These are phyloP conservation scores for Pseudocercospora musae DNA, from an alignment of 2,329 filamentous ascomycete species.

Conservation along the genomic window DNA sequence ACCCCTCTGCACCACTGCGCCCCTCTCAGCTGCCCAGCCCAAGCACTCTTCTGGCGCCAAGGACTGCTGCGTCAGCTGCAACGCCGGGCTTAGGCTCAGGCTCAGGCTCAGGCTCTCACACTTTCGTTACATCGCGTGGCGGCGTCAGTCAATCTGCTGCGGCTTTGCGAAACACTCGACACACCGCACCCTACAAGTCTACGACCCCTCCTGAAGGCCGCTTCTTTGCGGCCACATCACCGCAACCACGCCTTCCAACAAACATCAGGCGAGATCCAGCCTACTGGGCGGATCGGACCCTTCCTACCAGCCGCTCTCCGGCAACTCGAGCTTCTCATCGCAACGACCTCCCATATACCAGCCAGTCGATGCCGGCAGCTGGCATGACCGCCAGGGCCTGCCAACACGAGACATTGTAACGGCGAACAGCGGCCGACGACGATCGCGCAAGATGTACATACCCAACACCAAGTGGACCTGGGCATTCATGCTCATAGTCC, in stretches of 20 bases:
- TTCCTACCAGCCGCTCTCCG: slow-evolving; percentile 48
- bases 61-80: neutral
- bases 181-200: neutral
- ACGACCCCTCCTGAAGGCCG: slow-evolving; percentile 16
- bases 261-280: slow-evolving; percentile 56
- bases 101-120: slow-evolving; percentile 2
- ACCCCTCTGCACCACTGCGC: neutral
- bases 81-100: neutral
- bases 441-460: slow-evolving; percentile 61
- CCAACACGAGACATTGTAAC: slow-evolving; percentile 34
- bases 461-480: slow-evolving; percentile 86
- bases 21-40: neutral
- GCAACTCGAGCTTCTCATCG: slow-evolving; percentile 31
- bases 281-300: slow-evolving; percentile 52
- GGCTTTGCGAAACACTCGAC: slow-evolving; percentile 3
- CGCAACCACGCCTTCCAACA: slow-evolving; percentile 44
- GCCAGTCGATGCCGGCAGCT: slow-evolving; percentile 40
- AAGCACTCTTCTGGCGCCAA: neutral
- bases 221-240: slow-evolving; percentile 25
- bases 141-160: neutral
- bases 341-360: slow-evolving; percentile 26
- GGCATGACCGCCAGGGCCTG: slow-evolving; percentile 53
- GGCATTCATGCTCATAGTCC: slow-evolving; percentile 71
- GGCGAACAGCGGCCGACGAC: slow-evolving; percentile 31
- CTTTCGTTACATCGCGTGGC: slow-evolving; percentile 6